These are phyloP conservation scores for Pseudozyma thailandica DNA, from an alignment of 1,284 basidiomycete species.

Conservation along the genomic window DNA sequence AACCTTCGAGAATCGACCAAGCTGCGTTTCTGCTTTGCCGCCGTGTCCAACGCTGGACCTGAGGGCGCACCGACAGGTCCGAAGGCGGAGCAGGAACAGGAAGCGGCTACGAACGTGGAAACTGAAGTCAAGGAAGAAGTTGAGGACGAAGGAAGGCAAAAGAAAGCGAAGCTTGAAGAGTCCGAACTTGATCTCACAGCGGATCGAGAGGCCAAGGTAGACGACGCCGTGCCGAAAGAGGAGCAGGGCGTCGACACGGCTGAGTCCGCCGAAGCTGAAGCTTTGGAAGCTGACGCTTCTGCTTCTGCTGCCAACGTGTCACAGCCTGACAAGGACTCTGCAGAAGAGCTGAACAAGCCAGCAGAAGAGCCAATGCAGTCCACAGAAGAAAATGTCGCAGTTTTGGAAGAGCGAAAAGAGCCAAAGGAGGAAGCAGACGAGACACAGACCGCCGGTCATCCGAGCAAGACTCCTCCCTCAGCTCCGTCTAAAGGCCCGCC, in stretches of 20 bases:
- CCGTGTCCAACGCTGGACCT: conserved; percentile 39
- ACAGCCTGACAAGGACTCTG: too few relatives aligned
- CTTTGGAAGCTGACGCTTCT: too few relatives aligned
- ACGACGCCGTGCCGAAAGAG: background rate
- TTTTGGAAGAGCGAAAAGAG: too few relatives aligned
- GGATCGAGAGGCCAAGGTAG: background rate
- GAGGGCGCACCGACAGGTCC: conserved; percentile 49
- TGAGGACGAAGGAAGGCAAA: background rate
- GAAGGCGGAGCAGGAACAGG: conserved; percentile 24
- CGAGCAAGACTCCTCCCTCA: background rate
- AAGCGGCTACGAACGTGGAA: conserved; percentile 1
- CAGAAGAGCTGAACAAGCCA: too few relatives aligned
- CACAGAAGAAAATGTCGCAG: too few relatives aligned
- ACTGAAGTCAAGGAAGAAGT: background rate
- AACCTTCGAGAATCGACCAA: conserved; percentile 35
- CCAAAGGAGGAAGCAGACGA: too few relatives aligned
- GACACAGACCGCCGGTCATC: too few relatives aligned
- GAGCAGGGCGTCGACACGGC: background rate
- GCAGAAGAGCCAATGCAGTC: too few relatives aligned
- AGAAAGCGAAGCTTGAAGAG: background rate
- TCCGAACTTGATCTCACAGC: background rate
- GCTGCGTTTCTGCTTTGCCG: conserved; percentile 48
- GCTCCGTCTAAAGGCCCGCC: conserved; percentile 56
- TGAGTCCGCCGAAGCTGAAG: conserved; percentile 3
- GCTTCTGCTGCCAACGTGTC: too few relatives aligned